phyloP scores from a whole-genome alignment of 441 rosid species.

The Daphne laureola region DNA sequence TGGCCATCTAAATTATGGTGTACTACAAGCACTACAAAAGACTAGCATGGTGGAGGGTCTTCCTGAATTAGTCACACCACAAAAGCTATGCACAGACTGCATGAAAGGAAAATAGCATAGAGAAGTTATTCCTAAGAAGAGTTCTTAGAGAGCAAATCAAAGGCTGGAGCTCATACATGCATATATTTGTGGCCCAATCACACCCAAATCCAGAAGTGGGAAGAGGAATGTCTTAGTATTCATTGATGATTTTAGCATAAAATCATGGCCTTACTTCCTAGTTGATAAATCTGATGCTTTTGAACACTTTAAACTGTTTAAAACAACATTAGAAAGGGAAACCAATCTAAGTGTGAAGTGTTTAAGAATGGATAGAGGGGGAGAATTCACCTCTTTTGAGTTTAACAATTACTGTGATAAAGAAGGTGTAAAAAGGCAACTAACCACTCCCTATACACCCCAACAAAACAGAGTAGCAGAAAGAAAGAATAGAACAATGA shows the following conservation, averaged over 20 bases:
- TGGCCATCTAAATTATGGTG: not conserved
- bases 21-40: not conserved
- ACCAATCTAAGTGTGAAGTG: no score
- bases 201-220: not conserved
- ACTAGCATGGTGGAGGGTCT: not conserved
- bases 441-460: no score
- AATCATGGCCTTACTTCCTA: not conserved
- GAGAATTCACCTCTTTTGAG: no score
- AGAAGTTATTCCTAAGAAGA: not conserved
- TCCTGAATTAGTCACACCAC: not conserved
- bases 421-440: no score
- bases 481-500: no score
- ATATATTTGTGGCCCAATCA: not conserved
- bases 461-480: no score
- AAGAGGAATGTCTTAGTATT: not conserved
- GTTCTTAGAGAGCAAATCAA: not conserved
- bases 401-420: no score
- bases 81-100: conserved; percentile 2
- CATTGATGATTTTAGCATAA: not conserved
- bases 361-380: no score
- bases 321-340: not conserved
- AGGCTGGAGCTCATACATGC: not conserved
- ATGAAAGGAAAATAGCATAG: not conserved
- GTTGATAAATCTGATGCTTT: not conserved
- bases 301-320: not conserved